Evolutionary conservation across 345 rosid species (phyloP).

Genomic region (Linum lewisii): DNA sequence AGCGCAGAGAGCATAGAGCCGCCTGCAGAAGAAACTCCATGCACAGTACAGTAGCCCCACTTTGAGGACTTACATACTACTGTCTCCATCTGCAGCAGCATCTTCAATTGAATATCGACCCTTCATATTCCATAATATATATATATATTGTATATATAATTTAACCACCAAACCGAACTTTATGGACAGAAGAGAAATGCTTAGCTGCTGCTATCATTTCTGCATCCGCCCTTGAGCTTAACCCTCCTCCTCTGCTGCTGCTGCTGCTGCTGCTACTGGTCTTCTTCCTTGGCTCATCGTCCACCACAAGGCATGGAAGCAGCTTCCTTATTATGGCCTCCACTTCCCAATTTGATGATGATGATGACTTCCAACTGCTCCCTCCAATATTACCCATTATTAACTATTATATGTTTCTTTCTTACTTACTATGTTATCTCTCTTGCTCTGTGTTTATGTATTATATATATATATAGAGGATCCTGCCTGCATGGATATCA

Average conservation of each 20-base stretch:
- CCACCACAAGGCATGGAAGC: not conserved
- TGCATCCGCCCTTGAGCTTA: conserved; percentile 16
- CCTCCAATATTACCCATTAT: not conserved
- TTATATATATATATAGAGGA: not conserved
- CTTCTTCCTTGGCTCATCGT: not conserved
- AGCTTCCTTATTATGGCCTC: not conserved
- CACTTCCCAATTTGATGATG: too few species aligned
- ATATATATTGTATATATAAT: too few species aligned
- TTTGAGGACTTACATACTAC: too few species aligned
- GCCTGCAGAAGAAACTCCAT: too few species aligned
- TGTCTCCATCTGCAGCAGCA: too few species aligned
- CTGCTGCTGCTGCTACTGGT: not conserved
- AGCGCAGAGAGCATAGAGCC: too few species aligned
- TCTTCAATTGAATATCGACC: too few species aligned
- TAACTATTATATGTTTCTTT: not conserved
- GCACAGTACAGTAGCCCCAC: too few species aligned
- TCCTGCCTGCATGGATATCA: too few species aligned
- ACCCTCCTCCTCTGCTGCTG: not conserved
- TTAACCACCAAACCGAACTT: conserved; percentile 13
- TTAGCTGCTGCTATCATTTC: conserved; percentile 27
- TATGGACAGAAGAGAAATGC: conserved; percentile 34
- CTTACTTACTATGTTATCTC: not conserved
- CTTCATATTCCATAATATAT: too few species aligned
- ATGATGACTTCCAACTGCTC: not conserved
- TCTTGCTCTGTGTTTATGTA: not conserved